These are phyloP conservation scores for Neonectria sp. DNA, from an alignment of 2,329 filamentous ascomycete genomes.

Conservation along the genomic window DNA sequence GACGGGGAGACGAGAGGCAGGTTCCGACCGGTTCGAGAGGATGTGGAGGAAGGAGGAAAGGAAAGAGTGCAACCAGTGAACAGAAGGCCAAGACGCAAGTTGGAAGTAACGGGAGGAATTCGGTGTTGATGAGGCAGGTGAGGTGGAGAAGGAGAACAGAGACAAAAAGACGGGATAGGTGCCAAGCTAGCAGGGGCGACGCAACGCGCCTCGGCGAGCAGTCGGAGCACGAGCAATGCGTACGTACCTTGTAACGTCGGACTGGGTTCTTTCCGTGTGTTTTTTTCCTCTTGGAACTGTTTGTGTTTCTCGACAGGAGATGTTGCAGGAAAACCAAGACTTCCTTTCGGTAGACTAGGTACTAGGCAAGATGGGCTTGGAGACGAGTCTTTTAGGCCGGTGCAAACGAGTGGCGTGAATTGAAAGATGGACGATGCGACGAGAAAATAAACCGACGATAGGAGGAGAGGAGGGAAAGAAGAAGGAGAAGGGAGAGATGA, in stretches of 20 bases:
- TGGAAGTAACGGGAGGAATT: conserved; percentile 26
- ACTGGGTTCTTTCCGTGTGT: conserved; percentile 37
- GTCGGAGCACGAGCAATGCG: conserved; percentile 31
- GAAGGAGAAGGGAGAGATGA: conserved; percentile 42
- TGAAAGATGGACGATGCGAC: conserved; percentile 49
- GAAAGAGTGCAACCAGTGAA: conserved; percentile 13
- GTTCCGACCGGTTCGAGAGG: conserved; percentile 31
- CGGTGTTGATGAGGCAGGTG: conserved; percentile 24
- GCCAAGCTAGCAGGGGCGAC: conserved; percentile 41
- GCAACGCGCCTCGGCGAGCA: conserved; percentile 41
- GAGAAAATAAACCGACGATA: conserved; percentile 47
- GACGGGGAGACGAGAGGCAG: conserved; percentile 14
- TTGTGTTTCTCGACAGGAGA: conserved; percentile 45
- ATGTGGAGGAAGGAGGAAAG: conserved; percentile 23
- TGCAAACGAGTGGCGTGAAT: conserved; percentile 58
- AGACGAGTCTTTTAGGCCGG: conserved; percentile 49
- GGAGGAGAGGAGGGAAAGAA: conserved; percentile 45
- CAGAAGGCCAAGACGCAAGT: conserved; percentile 21
- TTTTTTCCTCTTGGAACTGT: conserved; percentile 30
- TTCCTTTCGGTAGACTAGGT: conserved; percentile 37
- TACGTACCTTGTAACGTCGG: conserved; percentile 45
- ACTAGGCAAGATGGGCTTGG: conserved; percentile 45
- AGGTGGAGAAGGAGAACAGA: conserved; percentile 29
- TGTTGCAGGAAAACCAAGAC: conserved; percentile 35
- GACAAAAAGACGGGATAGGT: conserved; percentile 35